Conservation (phyloP, 106 monocot species). For the Dendrobium nobile region DNA sequence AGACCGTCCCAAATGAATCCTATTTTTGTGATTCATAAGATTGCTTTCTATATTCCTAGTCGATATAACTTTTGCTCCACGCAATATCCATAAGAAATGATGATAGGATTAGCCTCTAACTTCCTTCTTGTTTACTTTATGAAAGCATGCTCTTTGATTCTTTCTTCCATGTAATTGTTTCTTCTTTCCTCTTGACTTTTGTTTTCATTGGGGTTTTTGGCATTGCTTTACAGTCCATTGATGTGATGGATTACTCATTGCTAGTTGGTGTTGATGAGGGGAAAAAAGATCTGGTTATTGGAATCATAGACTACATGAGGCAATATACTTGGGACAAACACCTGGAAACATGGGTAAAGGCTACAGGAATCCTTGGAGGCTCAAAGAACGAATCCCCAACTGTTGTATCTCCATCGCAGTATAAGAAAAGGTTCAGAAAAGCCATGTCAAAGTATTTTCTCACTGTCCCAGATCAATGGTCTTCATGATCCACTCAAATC, state of each 20-base stretch:
- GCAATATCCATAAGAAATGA: background rate
- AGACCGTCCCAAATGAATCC: no score
- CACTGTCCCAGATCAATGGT: constrained; percentile 47
- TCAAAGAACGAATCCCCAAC: constrained; percentile 72
- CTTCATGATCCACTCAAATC: background rate
- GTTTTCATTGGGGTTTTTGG: background rate
- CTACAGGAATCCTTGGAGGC: constrained; percentile 81
- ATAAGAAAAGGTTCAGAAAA: constrained; percentile 91
- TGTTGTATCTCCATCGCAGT: constrained; percentile 65
- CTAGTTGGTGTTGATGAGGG: constrained; percentile 77
- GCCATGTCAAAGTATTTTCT: constrained; percentile 92
- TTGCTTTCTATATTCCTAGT: background rate
- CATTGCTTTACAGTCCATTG: constrained; percentile 41
- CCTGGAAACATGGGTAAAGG: constrained; percentile 89
- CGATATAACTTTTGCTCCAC: background rate
- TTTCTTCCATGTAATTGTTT: background rate
- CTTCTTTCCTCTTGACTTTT: background rate
- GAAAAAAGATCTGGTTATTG: constrained; percentile 72
- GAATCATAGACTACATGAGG: constrained; percentile 87
- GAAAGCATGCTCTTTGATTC: no score
- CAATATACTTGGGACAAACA: constrained; percentile 98
- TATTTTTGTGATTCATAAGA: no score
- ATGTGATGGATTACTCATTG: constrained; percentile 94
- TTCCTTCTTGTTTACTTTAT: background rate
- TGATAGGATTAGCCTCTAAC: background rate